Evolutionary conservation across 2,329 filamentous ascomycete species (phyloP), one percentile per base, ranked within the genome.

Genomic region (Colletotrichum chrysophilum): DNA sequence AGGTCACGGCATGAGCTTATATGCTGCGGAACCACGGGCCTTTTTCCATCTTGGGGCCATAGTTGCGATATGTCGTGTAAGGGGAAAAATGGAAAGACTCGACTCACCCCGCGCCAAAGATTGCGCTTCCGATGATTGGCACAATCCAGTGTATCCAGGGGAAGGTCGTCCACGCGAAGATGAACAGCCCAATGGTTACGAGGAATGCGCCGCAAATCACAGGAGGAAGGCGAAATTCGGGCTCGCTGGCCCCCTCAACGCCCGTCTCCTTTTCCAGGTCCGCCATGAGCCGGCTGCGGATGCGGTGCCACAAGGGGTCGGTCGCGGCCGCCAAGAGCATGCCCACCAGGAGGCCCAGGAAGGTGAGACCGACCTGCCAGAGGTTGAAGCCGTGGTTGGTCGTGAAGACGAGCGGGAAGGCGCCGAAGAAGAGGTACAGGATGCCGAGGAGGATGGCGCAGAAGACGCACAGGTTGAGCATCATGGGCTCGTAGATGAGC

Each of bases 361-460:
- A 98, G 16, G 92, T 90, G 72, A 97, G 86, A n/a, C 96, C 96
- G 13, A 91, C 88, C 84, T 98, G 94, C 88, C 94, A 97, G 13
- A 95, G 87, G 69, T 91, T 92, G 86, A 98, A 96, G 24, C 91
- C 92, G 82, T 97, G 94, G 62, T 94, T 92, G 60, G 89, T 90
- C 30, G 88, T 83, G 81, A 98, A 98, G 18, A 98, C 92, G 60
- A 97, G 87, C 7, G 94, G 91, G 80, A 98, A 98, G 0, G 96
- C 95, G 24, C 95, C 95, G 82, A 98, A 97, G 87, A 97, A 98
- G 52, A 98, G 91, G 82, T 98, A 98, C 4, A 98, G 86, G 60
- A 98, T 94, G 7, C 96, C 96, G 9, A 98, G 88, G n/a, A 98
- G 87, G 70, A 98, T 91, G 52, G 95, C 95, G 1, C 94, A 95